A percentile compares a stretch with the other conserved stretches of the same genome.
Evolutionary conservation across 2,329 filamentous ascomycete species (phyloP).

Genomic region (Moelleriella libera): DNA sequence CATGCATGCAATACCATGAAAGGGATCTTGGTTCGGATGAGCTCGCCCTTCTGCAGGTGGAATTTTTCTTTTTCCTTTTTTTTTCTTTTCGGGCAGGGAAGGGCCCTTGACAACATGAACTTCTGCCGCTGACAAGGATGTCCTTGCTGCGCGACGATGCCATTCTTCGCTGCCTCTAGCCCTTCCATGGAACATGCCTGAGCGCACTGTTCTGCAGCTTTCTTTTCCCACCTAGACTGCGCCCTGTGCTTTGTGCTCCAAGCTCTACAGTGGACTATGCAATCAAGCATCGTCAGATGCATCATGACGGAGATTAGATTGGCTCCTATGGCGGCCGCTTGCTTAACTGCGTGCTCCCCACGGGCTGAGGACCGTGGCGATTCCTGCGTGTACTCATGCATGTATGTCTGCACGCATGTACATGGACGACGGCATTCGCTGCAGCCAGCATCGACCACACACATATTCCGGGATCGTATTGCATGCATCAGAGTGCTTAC

Average conservation of each 20-base stretch:
- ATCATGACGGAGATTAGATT: background rate
- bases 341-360: no score
- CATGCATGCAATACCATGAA: background rate
- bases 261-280: background rate
- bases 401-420: background rate
- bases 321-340: background rate
- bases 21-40: conserved; percentile 2
- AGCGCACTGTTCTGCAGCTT: background rate
- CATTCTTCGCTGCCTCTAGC: background rate
- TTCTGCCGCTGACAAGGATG: conserved; percentile 1
- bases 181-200: background rate
- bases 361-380: background rate
- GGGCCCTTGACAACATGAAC: background rate
- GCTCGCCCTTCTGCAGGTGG: background rate
- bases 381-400: background rate
- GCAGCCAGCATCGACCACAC: background rate
- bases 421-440: background rate
- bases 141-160: conserved; percentile 2
- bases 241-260: background rate
- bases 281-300: background rate
- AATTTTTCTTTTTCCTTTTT: background rate
- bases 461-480: background rate
- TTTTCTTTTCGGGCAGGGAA: background rate
- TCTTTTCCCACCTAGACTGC: background rate
- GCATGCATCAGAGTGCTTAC: background rate